Percentiles rank a stretch among this genome's conserved stretches.
phyloP scores from a whole-genome alignment of 176 grass and related monocot species.

The Juncus inflexus region DNA sequence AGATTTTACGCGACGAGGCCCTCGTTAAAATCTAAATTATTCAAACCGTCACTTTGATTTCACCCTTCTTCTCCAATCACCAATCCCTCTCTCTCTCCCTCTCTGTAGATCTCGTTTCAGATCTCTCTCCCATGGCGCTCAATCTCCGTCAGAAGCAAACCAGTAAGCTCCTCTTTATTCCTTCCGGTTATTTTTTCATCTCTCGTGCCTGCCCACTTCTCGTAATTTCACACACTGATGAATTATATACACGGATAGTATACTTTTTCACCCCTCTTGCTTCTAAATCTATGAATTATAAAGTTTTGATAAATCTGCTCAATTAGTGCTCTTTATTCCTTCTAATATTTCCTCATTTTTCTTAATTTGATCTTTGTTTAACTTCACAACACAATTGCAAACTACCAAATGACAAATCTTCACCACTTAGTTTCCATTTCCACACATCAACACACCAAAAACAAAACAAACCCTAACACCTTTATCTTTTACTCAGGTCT shows the following conservation, averaged over 20 bases:
- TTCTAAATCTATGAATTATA: too few relatives aligned
- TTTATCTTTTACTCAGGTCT: constrained; percentile 8
- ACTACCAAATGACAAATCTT: not conserved
- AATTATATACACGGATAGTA: too few relatives aligned
- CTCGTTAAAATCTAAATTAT: too few relatives aligned
- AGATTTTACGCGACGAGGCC: too few relatives aligned
- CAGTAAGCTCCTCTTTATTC: not conserved
- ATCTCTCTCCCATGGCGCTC: constrained; percentile 30
- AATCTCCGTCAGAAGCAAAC: constrained; percentile 31
- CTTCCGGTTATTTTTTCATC: not conserved
- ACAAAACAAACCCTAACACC: too few relatives aligned
- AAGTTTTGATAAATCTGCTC: not conserved
- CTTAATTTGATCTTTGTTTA: too few relatives aligned
- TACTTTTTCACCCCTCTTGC: too few relatives aligned
- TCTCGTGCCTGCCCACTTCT: too few relatives aligned
- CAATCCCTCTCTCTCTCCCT: too few relatives aligned
- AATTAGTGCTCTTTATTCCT: not conserved
- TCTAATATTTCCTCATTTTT: not conserved
- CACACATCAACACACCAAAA: not conserved
- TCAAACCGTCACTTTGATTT: too few relatives aligned
- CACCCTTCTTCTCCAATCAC: too few relatives aligned
- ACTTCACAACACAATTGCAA: not conserved
- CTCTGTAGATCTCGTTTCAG: constrained; percentile 10
- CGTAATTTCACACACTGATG: too few relatives aligned
- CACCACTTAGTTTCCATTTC: not conserved